Conservation (phyloP, 1,139 yeast species). For the Geotrichum histeridarum region DNA sequence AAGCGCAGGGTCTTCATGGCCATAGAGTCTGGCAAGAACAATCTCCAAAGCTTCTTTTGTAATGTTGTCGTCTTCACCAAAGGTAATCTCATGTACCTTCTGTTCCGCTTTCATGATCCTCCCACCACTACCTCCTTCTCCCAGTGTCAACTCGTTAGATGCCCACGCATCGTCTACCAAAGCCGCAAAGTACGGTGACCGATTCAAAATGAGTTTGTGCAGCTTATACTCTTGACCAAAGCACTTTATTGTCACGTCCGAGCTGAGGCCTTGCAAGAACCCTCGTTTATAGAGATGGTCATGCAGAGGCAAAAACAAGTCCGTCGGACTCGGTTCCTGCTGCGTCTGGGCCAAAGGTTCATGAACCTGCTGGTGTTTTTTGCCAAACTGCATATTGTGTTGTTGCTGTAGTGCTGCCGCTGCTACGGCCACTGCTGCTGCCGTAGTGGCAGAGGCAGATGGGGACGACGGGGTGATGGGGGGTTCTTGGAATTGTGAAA, state of each 20-base stretch:
- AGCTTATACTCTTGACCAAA: slow-evolving; percentile 42
- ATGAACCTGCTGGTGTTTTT: no score
- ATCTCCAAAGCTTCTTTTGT: slow-evolving; percentile 45
- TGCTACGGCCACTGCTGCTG: no score
- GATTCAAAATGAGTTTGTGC: slow-evolving; percentile 43
- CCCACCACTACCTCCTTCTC: no score
- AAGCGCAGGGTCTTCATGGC: slow-evolving; percentile 35
- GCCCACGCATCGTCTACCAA: slow-evolving; percentile 44
- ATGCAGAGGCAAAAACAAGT: slow-evolving; percentile 22
- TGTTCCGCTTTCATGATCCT: not conserved
- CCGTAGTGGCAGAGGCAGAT: not conserved
- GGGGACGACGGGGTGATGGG: no score
- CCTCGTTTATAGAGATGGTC: slow-evolving; percentile 40
- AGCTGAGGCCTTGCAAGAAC: slow-evolving; percentile 43
- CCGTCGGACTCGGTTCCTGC: no score
- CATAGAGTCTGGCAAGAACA: slow-evolving; percentile 44
- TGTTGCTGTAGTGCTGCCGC: no score
- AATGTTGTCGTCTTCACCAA: slow-evolving; percentile 41
- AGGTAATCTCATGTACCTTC: slow-evolving; percentile 32
- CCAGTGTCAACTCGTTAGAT: no score
- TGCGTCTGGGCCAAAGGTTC: no score
- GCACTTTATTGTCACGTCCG: slow-evolving; percentile 46
- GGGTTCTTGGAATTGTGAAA: slow-evolving; percentile 9
- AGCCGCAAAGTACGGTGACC: slow-evolving; percentile 46
- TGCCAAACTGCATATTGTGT: no score